Conservation (phyloP, 2,329 filamentous ascomycete species). For the Colletotrichum zoysiae region DNA sequence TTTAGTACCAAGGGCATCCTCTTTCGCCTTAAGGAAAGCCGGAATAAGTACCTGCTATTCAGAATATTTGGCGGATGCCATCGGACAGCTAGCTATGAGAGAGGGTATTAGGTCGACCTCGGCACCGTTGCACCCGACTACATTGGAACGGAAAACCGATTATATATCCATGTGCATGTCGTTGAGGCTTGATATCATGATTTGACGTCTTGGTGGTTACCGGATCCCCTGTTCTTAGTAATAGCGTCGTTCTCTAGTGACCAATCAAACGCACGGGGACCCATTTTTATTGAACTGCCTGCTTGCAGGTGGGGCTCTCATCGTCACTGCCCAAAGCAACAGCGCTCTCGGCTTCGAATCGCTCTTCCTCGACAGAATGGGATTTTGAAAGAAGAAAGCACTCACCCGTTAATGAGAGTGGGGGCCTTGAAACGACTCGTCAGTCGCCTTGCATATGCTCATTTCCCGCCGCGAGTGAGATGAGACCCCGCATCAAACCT, state of each 20-base stretch:
- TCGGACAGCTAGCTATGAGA: not conserved
- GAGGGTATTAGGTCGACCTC: rapidly evolving
- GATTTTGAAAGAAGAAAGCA: not conserved
- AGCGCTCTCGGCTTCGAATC: not conserved
- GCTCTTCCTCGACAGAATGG: conserved; percentile 1
- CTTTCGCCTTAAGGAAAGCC: not conserved
- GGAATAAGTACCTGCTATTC: not conserved
- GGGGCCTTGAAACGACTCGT: not conserved
- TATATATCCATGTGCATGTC: not conserved
- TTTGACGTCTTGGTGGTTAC: conserved; percentile 16
- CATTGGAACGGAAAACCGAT: not conserved
- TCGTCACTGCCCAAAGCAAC: conserved; percentile 8
- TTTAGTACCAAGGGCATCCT: not conserved
- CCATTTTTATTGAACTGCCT: conserved; percentile 30
- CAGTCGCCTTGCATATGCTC: conserved; percentile 9
- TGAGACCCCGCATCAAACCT: conserved; percentile 42
- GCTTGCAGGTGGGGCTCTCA: not conserved
- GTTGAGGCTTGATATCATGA: conserved; percentile 19
- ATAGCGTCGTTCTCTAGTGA: not conserved
- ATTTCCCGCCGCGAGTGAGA: conserved; percentile 28
- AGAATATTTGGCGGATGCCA: not conserved
- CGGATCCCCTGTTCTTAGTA: conserved; percentile 8
- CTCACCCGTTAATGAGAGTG: not conserved
- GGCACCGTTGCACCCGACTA: not conserved
- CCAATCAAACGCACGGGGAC: not conserved